Conservation (phyloP, 2,329 filamentous ascomycete species). For the Fusarium sp. region DNA sequence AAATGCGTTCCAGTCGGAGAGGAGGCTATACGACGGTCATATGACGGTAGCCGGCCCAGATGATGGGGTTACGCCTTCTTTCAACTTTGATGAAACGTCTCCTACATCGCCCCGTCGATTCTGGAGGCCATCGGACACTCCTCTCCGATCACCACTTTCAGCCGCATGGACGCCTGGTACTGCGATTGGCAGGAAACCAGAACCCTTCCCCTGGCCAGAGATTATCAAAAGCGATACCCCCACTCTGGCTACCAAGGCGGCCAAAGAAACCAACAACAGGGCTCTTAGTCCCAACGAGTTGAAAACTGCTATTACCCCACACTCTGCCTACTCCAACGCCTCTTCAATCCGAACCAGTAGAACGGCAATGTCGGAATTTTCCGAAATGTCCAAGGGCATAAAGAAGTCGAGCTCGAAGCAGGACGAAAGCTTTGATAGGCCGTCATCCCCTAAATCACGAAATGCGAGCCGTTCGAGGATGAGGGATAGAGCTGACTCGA, state of each 20-base stretch:
- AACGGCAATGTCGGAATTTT: background rate
- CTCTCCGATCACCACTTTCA: constrained; percentile 29
- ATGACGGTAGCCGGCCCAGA: constrained; percentile 6
- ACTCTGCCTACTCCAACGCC: constrained; percentile 11
- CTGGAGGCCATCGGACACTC: constrained; percentile 32
- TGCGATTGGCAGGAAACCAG: constrained; percentile 32
- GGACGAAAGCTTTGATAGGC: constrained; percentile 23
- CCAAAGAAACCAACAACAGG: background rate
- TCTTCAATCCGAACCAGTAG: constrained; percentile 14
- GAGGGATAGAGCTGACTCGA: constrained; percentile 39
- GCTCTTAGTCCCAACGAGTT: background rate
- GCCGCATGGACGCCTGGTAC: constrained; percentile 23
- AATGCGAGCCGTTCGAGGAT: constrained; percentile 46
- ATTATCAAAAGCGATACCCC: constrained; percentile 12
- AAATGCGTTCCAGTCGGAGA: constrained; percentile 18
- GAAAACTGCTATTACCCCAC: background rate
- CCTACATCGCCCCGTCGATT: background rate
- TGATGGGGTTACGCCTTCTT: constrained; percentile 11
- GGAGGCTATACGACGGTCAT: constrained; percentile 35
- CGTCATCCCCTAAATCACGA: constrained; percentile 49
- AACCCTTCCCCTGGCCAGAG: constrained; percentile 39
- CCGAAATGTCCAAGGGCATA: background rate
- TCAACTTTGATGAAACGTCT: background rate
- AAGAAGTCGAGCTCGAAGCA: background rate
- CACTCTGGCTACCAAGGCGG: background rate